Evolutionary conservation across 2,329 filamentous ascomycete genomes (phyloP).

Genomic region (Fusarium mangiferae): DNA sequence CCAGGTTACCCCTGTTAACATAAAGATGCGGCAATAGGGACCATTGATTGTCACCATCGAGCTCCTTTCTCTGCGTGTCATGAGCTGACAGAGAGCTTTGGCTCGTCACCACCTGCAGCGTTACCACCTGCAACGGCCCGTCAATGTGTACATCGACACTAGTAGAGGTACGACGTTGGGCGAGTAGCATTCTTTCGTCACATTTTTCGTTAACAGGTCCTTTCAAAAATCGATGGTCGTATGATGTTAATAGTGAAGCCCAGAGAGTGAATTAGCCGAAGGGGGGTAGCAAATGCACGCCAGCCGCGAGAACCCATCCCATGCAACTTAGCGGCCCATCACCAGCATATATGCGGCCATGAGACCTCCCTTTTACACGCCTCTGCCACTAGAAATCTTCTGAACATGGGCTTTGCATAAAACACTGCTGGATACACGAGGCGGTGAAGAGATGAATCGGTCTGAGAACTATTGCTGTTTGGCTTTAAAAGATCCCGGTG

Average conservation of each 20-base stretch:
- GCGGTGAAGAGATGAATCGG: conserved; percentile 43
- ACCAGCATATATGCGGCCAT: conserved; percentile 38
- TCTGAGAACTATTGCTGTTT: conserved; percentile 40
- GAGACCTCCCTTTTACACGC: conserved; percentile 33
- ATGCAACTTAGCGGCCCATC: conserved; percentile 44
- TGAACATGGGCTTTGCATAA: conserved; percentile 37
- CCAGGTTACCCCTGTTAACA: conserved; percentile 30
- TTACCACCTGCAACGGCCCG: conserved; percentile 26
- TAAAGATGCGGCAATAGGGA: conserved; percentile 27
- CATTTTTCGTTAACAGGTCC: neutral
- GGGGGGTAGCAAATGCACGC: conserved; percentile 37
- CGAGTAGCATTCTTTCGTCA: conserved; percentile 1
- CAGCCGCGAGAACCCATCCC: conserved; percentile 39
- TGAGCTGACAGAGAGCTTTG: neutral
- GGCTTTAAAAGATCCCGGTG: conserved; percentile 27
- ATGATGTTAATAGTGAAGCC: conserved; percentile 31
- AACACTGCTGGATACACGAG: conserved; percentile 37
- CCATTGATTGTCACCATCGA: conserved; percentile 14
- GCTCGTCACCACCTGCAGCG: conserved; percentile 12
- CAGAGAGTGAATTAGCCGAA: conserved; percentile 29
- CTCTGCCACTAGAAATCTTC: conserved; percentile 38
- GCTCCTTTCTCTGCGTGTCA: conserved; percentile 16
- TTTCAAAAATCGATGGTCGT: conserved; percentile 31
- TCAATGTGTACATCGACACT: conserved; percentile 18
- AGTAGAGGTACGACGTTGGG: neutral